Base-by-base conservation (phyloP, 441 rosid species). In the Iberis amara region DNA sequence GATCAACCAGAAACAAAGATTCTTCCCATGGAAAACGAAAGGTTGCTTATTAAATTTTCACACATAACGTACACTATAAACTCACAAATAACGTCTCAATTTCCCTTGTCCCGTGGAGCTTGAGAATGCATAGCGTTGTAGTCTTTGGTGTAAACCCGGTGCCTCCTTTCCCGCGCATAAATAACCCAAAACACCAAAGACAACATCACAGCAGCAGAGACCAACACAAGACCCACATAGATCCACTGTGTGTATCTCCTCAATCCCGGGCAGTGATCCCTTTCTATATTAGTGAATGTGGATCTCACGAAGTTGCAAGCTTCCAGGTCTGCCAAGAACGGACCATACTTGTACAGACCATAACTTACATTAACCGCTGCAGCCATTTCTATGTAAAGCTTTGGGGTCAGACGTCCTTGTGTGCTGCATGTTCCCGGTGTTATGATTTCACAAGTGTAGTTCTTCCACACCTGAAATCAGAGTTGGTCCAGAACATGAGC, bases 111-210 rank as follows among this genome's bases (percentile, higher is more conserved):
- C 8, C 45, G 54, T 8, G 52, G 57, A 53, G 61, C 67, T 60
- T 61, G 57, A 3, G 52, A 9, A 24, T 59, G 45, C 46, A 50
- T 27, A 40, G 71, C 52, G 63, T 59, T 33, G 36, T 66, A 72
- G 62, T 72, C 74, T 67, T 79, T 88, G 0, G 94, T 77, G 69
- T 86, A 82, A 7, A 75, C 84, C 3, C 97, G 82, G 57, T 92
- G 97, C 65, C 88, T 70, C 32, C 96, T 73, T 73, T 92, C 96
- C 31, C 96, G 66, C 1, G 97, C 80, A 15, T 92, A 89, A 12
- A 92, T 70, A 28, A 92, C 86, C 99, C 99, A 92, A 78, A 92
- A 89, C 69, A 92, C 79, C 64, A 92, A 61, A 5, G 96, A 92
- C 37, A 84, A 72, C 98, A 92, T 88, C 15, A 88, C 96, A 3